phyloP scores from a whole-genome alignment of 2,329 filamentous ascomycete genomes.

The Fusarium austroafricanum region DNA sequence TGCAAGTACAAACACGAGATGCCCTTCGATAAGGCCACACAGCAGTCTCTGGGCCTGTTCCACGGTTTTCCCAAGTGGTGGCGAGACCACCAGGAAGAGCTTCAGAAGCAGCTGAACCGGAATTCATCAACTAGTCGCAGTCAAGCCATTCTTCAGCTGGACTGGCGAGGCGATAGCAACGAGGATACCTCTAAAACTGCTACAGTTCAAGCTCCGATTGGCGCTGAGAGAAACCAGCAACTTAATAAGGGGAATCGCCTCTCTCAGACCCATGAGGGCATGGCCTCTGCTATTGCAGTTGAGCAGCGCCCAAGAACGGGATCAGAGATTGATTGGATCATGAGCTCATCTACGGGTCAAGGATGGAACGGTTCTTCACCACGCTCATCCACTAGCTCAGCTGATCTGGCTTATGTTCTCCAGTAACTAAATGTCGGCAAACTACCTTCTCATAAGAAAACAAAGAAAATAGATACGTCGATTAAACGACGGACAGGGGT shows the following conservation, averaged over 20 bases:
- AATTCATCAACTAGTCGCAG: neutral
- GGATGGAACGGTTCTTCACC: constrained; percentile 27
- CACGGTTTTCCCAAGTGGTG: constrained; percentile 72
- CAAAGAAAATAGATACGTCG: constrained; percentile 1
- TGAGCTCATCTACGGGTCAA: constrained; percentile 18
- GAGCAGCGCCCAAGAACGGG: constrained; percentile 50
- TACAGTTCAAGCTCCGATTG: constrained; percentile 26
- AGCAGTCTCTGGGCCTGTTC: constrained; percentile 77
- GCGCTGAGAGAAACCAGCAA: constrained; percentile 28
- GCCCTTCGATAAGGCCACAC: constrained; percentile 74
- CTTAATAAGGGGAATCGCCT: constrained; percentile 1
- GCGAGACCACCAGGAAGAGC: constrained; percentile 64
- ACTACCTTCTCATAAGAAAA: constrained; percentile 5
- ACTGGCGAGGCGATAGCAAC: constrained; percentile 27
- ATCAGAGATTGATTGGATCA: constrained; percentile 23
- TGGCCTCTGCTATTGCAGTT: constrained; percentile 47
- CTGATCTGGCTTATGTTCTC: constrained; percentile 15
- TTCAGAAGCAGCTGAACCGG: constrained; percentile 45
- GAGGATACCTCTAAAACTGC: constrained; percentile 4
- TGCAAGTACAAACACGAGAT: constrained; percentile 94
- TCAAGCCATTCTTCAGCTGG: constrained; percentile 13
- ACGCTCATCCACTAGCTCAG: constrained; percentile 20
- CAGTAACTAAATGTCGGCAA: neutral
- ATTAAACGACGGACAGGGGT: neutral
- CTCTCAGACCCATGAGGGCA: constrained; percentile 39